These are phyloP conservation scores for Aspergillus transmontanensis DNA, from an alignment of 2,329 filamentous ascomycete species.

Conservation along the genomic window DNA sequence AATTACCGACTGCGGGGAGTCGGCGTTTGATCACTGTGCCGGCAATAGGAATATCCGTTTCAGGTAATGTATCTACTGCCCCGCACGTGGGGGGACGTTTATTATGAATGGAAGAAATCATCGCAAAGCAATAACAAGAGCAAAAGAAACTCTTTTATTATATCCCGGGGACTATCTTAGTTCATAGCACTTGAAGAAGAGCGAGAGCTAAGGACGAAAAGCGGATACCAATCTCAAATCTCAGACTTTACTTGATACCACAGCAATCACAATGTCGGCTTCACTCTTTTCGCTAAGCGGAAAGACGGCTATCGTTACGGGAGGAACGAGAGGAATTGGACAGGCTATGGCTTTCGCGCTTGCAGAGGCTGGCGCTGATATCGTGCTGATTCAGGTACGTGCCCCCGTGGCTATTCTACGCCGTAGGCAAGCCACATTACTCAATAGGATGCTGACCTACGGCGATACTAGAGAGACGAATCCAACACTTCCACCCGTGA, in stretches of 20 bases:
- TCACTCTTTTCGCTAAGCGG: slow-evolving; percentile 45
- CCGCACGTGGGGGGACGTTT: slow-evolving; percentile 10
- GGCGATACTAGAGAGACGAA: slow-evolving; percentile 53
- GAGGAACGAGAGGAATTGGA: slow-evolving; percentile 52
- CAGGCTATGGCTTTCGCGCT: slow-evolving; percentile 50
- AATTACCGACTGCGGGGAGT: slow-evolving; percentile 21
- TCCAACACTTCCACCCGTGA: slow-evolving; percentile 50
- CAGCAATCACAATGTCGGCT: slow-evolving; percentile 30
- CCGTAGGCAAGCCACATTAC: background rate
- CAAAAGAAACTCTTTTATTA: background rate
- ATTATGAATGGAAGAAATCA: slow-evolving; percentile 2
- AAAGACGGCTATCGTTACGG: slow-evolving; percentile 49
- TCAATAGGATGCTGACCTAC: background rate
- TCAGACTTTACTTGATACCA: background rate
- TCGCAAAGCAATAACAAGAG: background rate
- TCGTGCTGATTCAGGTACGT: slow-evolving; percentile 45
- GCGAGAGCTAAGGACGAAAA: background rate
- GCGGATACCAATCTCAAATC: background rate
- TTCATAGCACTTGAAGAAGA: too few relatives aligned
- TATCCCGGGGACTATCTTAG: too few relatives aligned
- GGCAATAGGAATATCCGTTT: slow-evolving; percentile 18
- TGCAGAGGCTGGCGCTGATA: slow-evolving; percentile 51
- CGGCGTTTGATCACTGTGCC: slow-evolving; percentile 15
- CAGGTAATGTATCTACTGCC: slow-evolving; percentile 5
- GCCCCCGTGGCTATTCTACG: background rate